Conservation (phyloP, 31 red algal species). For the Odonthalia washingtoniensis region DNA sequence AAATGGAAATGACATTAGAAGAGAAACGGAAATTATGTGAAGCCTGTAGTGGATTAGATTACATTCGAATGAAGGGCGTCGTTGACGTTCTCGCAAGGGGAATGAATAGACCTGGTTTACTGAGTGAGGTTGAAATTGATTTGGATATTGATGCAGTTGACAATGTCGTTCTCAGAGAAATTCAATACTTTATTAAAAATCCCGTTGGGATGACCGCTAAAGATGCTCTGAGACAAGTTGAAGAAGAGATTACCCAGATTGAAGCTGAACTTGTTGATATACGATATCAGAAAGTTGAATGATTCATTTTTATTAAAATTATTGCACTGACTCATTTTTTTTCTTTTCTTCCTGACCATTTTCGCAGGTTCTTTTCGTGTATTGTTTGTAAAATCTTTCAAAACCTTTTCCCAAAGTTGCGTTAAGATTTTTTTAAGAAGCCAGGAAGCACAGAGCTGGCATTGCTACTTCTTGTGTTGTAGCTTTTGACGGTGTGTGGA, state of each 20-base stretch:
- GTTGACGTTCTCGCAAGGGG: constrained; percentile 65
- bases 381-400: no score
- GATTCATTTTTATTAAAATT: not conserved
- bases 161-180: constrained; percentile 56
- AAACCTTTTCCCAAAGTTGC: no score
- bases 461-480: no score
- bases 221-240: constrained; percentile 61
- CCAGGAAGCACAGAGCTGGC: no score
- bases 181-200: constrained; percentile 66
- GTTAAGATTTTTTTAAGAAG: no score
- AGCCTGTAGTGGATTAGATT: constrained; percentile 48
- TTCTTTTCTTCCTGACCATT: no score
- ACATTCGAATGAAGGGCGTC: constrained; percentile 73
- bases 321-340: not conserved
- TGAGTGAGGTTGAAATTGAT: constrained; percentile 65
- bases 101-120: constrained; percentile 60
- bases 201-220: constrained; percentile 55
- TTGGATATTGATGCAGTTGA: constrained; percentile 54
- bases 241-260: constrained; percentile 65
- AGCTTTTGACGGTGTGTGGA: no score
- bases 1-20: constrained; percentile 56
- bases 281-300: constrained; percentile 58
- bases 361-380: no score
- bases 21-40: constrained; percentile 61
- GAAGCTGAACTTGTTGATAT: constrained; percentile 62